Evolutionary conservation across 2,329 filamentous ascomycete species (phyloP).

Genomic region (Ophiobolus disseminans): DNA sequence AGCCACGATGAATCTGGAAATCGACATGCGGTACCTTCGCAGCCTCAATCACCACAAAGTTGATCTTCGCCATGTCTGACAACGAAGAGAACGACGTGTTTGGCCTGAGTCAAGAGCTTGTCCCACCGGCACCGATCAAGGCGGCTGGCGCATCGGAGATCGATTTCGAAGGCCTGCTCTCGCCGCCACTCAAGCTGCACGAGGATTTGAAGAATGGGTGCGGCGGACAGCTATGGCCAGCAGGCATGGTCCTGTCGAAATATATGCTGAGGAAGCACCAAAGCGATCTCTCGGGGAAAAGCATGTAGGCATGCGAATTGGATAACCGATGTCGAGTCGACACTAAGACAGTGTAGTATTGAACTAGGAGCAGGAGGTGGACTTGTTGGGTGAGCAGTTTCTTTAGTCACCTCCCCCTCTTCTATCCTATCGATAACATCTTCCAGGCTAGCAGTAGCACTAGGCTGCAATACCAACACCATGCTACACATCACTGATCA

Average conservation of each 20-base stretch:
- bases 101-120: slow-evolving; percentile 61
- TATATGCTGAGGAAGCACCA: slow-evolving; percentile 81
- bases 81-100: slow-evolving; percentile 44
- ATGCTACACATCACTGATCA: slow-evolving; percentile 88
- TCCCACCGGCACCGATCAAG: slow-evolving; percentile 62
- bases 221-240: slow-evolving; percentile 93
- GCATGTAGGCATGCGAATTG: slow-evolving; percentile 65
- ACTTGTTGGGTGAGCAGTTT: slow-evolving; percentile 67
- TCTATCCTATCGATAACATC: background rate
- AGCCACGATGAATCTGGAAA: slow-evolving; percentile 2
- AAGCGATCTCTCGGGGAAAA: slow-evolving; percentile 67
- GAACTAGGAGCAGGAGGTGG: slow-evolving; percentile 93
- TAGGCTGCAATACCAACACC: slow-evolving; percentile 60
- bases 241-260: slow-evolving; percentile 84
- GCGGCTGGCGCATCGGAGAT: slow-evolving; percentile 59
- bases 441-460: slow-evolving; percentile 63
- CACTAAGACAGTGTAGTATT: slow-evolving; percentile 62
- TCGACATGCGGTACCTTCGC: background rate
- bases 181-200: slow-evolving; percentile 73
- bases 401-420: background rate
- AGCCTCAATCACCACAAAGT: background rate
- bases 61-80: slow-evolving; percentile 30
- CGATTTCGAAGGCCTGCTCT: slow-evolving; percentile 76
- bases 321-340: background rate
- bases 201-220: slow-evolving; percentile 89